Percentiles rank a stretch among this genome's conserved stretches.
Conservation (phyloP, 257 asterid genomes). For the Nicotiana undulata region DNA sequence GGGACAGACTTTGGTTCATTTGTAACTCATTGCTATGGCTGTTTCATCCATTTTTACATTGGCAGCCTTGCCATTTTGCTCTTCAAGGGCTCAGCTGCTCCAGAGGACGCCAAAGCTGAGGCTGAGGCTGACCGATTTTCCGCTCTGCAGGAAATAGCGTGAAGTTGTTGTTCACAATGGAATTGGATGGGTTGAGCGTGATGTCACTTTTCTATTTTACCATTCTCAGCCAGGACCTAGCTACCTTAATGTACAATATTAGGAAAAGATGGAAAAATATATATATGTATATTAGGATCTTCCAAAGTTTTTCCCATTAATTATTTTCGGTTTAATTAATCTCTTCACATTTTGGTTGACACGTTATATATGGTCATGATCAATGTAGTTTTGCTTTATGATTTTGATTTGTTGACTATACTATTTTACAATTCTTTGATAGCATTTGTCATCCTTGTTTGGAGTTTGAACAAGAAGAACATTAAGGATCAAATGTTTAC, state of each 20-base stretch:
- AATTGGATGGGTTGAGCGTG: background rate
- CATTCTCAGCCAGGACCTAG: background rate
- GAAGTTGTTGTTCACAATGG: background rate
- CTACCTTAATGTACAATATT: background rate
- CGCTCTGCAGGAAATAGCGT: constrained; percentile 11
- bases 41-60: constrained; percentile 62
- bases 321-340: background rate
- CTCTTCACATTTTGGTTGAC: background rate
- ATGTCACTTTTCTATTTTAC: background rate
- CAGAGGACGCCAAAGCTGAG: background rate
- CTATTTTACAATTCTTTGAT: background rate
- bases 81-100: constrained; percentile 47
- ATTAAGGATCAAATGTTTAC: background rate
- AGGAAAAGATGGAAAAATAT: background rate
- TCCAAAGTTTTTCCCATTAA: background rate
- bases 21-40: constrained; percentile 78
- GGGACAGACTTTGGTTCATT: constrained; percentile 92
- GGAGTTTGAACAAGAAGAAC: background rate
- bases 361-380: background rate
- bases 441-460: background rate
- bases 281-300: background rate
- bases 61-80: constrained; percentile 76
- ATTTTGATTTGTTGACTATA: background rate
- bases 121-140: constrained; percentile 14
- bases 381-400: background rate